Percentiles rank a stretch among this genome's conserved stretches.
Conservation (phyloP, 176 grass and related monocot species). For the Oropetium thomaeum region DNA sequence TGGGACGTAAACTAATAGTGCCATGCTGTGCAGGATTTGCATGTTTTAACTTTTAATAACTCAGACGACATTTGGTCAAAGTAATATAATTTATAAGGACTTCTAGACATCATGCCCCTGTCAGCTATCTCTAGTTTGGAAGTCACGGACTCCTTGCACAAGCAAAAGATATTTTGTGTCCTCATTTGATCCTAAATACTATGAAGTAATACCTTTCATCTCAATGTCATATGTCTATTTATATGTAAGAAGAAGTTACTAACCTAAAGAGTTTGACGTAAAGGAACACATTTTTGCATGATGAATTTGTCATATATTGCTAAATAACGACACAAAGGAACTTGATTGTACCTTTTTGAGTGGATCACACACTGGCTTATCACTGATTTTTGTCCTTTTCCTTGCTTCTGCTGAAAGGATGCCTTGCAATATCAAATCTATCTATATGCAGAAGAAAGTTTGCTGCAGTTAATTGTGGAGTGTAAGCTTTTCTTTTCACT, state of each 20-base stretch:
- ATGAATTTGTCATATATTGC: neutral
- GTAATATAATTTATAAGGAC: neutral
- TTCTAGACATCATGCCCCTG: neutral
- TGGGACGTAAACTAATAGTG: neutral
- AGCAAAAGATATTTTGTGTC: neutral
- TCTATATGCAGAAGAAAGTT: neutral
- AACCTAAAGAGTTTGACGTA: neutral
- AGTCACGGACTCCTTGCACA: neutral
- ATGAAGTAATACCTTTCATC: neutral
- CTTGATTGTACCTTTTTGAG: neutral
- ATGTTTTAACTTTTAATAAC: neutral
- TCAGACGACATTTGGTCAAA: neutral
- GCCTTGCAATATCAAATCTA: neutral
- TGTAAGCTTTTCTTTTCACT: neutral
- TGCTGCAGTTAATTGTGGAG: neutral
- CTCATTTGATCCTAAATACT: neutral
- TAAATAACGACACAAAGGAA: slow-evolving; percentile 2
- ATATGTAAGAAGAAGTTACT: slow-evolving; percentile 3
- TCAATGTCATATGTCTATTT: neutral
- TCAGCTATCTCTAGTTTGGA: neutral
- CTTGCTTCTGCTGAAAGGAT: slow-evolving; percentile 1
- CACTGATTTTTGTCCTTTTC: neutral
- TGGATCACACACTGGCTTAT: neutral
- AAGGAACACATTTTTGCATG: neutral
- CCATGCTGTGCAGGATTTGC: neutral